phyloP scores from a whole-genome alignment of 2,329 filamentous ascomycete species.

The Phyllosticta paracitricarpa region DNA sequence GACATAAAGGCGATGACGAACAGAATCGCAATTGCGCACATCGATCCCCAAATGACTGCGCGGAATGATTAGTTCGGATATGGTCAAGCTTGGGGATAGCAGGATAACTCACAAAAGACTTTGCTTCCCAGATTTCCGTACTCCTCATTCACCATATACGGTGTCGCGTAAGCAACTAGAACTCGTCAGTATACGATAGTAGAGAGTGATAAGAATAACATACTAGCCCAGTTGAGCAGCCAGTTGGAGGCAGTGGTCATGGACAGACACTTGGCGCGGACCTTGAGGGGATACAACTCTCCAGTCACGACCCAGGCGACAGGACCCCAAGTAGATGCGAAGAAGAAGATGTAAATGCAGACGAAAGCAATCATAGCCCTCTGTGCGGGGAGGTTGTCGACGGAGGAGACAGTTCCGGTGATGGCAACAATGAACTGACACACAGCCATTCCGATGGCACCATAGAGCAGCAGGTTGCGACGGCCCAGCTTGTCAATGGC shows the following conservation, averaged over 20 bases:
- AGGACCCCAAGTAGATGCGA: slow-evolving; percentile 68
- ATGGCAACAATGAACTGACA: slow-evolving; percentile 35
- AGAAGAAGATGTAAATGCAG: slow-evolving; percentile 72
- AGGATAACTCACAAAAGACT: slow-evolving; percentile 32
- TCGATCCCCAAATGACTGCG: slow-evolving; percentile 40
- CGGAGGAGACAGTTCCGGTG: slow-evolving; percentile 28
- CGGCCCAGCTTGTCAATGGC: slow-evolving; percentile 75
- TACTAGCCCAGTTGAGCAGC: slow-evolving; percentile 42
- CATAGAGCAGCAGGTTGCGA: slow-evolving; percentile 62
- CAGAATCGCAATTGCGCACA: slow-evolving; percentile 44
- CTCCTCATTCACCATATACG: slow-evolving; percentile 59
- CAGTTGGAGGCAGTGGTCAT: slow-evolving; percentile 49
- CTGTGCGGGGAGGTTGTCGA: slow-evolving; percentile 28
- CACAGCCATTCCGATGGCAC: slow-evolving; percentile 60
- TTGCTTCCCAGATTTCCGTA: slow-evolving; percentile 54
- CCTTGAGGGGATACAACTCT: slow-evolving; percentile 35
- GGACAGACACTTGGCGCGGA: slow-evolving; percentile 37
- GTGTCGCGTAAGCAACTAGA: slow-evolving; percentile 53
- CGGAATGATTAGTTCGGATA: slow-evolving; percentile 11
- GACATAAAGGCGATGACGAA: slow-evolving; percentile 45
- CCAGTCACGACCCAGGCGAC: slow-evolving; percentile 53
- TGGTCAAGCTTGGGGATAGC: slow-evolving; percentile 38
- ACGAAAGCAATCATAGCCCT: slow-evolving; percentile 32
- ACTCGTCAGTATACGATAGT: neutral
- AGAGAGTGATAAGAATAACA: neutral